These are phyloP conservation scores for Aphanocladium album DNA, from an alignment of 2,329 filamentous ascomycete genomes.

Conservation along the genomic window DNA sequence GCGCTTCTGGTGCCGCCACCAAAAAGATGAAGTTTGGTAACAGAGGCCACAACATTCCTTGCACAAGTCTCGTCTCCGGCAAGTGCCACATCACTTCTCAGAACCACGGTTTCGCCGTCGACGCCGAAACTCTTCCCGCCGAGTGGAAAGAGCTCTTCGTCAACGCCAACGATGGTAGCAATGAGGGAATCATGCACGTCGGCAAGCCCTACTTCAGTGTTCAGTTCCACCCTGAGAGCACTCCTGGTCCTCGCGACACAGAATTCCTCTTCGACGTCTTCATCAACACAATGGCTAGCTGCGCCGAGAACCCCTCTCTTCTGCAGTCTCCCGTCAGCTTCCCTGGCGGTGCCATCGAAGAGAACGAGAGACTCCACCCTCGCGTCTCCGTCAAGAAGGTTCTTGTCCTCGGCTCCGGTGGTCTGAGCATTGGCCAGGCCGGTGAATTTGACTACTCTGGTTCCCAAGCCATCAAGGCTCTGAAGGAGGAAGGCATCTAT, in stretches of 20 bases:
- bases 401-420: slow-evolving; percentile 87
- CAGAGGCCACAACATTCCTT: slow-evolving; percentile 96
- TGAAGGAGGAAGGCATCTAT: slow-evolving; percentile 98
- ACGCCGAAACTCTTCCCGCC: slow-evolving; percentile 66
- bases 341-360: slow-evolving; percentile 75
- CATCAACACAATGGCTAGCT: slow-evolving; percentile 74
- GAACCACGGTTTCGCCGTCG: slow-evolving; percentile 95
- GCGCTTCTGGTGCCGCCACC: slow-evolving; percentile 79
- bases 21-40: slow-evolving; percentile 99
- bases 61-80: slow-evolving; percentile 90
- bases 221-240: slow-evolving; percentile 98
- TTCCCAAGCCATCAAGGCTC: slow-evolving; percentile 94
- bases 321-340: slow-evolving; percentile 75
- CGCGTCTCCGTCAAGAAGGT: slow-evolving; percentile 89
- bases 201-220: slow-evolving; percentile 93
- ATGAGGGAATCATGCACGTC: slow-evolving; percentile 91
- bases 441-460: slow-evolving; percentile 99
- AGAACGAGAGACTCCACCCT: slow-evolving; percentile 72
- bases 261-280: slow-evolving; percentile 98
- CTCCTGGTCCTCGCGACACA: slow-evolving; percentile 89
- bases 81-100: slow-evolving; percentile 99
- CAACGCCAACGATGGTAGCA: slow-evolving; percentile 96
- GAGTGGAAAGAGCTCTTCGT: slow-evolving; percentile 94
- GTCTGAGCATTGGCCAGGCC: slow-evolving; percentile 94
- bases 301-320: slow-evolving; percentile 59